Conservation (phyloP, 2,329 filamentous ascomycete species). For the Samsoniella hepiali region DNA sequence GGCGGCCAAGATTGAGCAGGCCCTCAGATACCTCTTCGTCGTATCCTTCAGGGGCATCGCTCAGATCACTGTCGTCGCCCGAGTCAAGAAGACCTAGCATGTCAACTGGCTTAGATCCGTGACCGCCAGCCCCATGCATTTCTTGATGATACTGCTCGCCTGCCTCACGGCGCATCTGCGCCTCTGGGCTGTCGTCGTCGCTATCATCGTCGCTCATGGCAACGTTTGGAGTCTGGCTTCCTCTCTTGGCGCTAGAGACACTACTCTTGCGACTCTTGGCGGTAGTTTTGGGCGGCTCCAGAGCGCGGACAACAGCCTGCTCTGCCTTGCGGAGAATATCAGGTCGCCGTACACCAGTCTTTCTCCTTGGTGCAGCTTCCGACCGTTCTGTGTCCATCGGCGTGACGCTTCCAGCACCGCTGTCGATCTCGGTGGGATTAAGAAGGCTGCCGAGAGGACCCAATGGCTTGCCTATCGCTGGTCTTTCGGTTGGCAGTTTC, state of each 20-base stretch:
- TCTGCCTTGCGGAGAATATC: conserved; percentile 62
- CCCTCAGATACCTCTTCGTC: conserved; percentile 55
- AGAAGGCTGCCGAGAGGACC: conserved; percentile 38
- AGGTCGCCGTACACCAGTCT: conserved; percentile 48
- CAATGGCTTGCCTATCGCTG: not conserved
- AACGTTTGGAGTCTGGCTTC: conserved; percentile 38
- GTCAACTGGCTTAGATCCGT: conserved; percentile 14
- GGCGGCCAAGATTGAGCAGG: conserved; percentile 27
- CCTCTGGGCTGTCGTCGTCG: conserved; percentile 41
- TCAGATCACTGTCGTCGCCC: conserved; percentile 66
- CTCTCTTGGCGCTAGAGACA: conserved; percentile 48
- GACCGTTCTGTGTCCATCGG: conserved; percentile 40
- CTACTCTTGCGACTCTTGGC: conserved; percentile 49
- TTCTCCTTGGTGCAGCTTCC: conserved; percentile 40
- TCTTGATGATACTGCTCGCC: conserved; percentile 35
- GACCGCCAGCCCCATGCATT: conserved; percentile 41
- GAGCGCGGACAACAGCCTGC: conserved; percentile 49
- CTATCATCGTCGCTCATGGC: conserved; percentile 37
- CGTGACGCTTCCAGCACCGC: conserved; percentile 32
- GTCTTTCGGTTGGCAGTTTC: not conserved
- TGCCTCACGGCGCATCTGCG: conserved; percentile 36
- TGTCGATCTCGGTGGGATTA: conserved; percentile 41
- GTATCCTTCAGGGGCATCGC: conserved; percentile 58
- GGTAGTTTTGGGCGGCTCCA: conserved; percentile 47
- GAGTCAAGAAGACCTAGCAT: conserved; percentile 37